phyloP scores from a whole-genome alignment of 805 yeast species.

The Candida maltosa region DNA sequence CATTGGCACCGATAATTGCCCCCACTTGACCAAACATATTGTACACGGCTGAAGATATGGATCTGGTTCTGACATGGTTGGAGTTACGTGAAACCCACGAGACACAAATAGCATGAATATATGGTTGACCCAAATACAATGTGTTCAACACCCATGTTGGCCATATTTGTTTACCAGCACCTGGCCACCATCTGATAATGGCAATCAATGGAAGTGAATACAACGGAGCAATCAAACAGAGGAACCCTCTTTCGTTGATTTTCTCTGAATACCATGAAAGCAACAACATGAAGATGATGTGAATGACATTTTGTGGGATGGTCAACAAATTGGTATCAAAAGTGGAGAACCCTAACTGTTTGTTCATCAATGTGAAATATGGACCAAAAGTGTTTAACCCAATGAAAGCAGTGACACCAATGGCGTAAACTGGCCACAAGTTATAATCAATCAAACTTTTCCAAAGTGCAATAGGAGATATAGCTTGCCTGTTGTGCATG shows the following conservation, averaged over 20 bases:
- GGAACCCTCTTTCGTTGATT: slow-evolving; percentile 19
- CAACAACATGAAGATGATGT: slow-evolving; percentile 29
- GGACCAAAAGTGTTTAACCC: slow-evolving; percentile 15
- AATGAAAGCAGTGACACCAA: slow-evolving; percentile 33
- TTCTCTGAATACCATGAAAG: slow-evolving; percentile 37
- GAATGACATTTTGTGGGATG: slow-evolving; percentile 23
- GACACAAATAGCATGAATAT: slow-evolving; percentile 17
- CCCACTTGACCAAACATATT: slow-evolving; percentile 65
- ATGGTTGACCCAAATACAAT: slow-evolving; percentile 24
- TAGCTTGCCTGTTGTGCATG: slow-evolving; percentile 59
- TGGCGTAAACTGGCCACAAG: slow-evolving; percentile 29
- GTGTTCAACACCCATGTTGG: slow-evolving; percentile 14
- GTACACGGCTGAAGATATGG: slow-evolving; percentile 63
- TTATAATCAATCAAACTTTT: slow-evolving; percentile 46
- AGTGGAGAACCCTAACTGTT: slow-evolving; percentile 20
- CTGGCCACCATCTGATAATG: slow-evolving; percentile 10
- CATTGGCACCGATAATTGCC: slow-evolving; percentile 50
- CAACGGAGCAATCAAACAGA: slow-evolving; percentile 8
- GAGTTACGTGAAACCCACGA: slow-evolving; percentile 62
- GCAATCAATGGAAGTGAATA: slow-evolving; percentile 7
- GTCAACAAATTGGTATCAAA: slow-evolving; percentile 19
- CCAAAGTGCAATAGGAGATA: slow-evolving; percentile 38
- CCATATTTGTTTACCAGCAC: slow-evolving; percentile 10
- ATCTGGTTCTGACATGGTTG: slow-evolving; percentile 56
- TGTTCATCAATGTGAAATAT: slow-evolving; percentile 11